phyloP scores from a whole-genome alignment of 1,139 yeast genomes.

The Blastobotrys raffinosifermentans region DNA sequence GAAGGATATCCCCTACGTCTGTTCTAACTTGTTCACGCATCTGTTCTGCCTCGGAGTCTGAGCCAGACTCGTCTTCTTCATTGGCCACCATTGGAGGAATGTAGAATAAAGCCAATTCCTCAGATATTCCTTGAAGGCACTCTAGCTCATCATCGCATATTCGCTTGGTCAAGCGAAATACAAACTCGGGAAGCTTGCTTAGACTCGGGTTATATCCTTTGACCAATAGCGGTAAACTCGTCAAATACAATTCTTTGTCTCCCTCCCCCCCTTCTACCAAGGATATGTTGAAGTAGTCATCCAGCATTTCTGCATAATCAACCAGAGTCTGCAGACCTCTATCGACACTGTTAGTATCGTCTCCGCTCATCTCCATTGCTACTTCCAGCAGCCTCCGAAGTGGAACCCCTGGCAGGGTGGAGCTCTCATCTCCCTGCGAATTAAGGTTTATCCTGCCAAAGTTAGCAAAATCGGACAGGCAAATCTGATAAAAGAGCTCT shows the following conservation, averaged over 20 bases:
- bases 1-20: slow-evolving; percentile 50
- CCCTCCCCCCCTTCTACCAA: slow-evolving; percentile 20
- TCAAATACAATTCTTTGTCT: slow-evolving; percentile 15
- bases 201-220: slow-evolving; percentile 58
- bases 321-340: slow-evolving; percentile 14
- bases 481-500: slow-evolving; percentile 77
- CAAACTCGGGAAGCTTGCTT: slow-evolving; percentile 59
- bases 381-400: slow-evolving; percentile 13
- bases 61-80: slow-evolving; percentile 18
- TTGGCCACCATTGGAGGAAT: slow-evolving; percentile 43
- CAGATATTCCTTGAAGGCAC: slow-evolving; percentile 60
- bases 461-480: slow-evolving; percentile 71
- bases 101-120: slow-evolving; percentile 67
- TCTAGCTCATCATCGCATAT: slow-evolving; percentile 62
- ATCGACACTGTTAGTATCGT: slow-evolving; percentile 6
- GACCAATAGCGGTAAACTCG: slow-evolving; percentile 61
- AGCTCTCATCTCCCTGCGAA: slow-evolving; percentile 31
- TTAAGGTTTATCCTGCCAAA: slow-evolving; percentile 56
- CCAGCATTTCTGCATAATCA: slow-evolving; percentile 56
- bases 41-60: slow-evolving; percentile 9
- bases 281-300: slow-evolving; percentile 65
- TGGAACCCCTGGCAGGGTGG: slow-evolving; percentile 10
- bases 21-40: slow-evolving; percentile 10
- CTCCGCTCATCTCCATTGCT: slow-evolving; percentile 6
- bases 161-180: slow-evolving; percentile 52